phyloP scores from a whole-genome alignment of 83 land plant species.

The Thuja plicata region DNA sequence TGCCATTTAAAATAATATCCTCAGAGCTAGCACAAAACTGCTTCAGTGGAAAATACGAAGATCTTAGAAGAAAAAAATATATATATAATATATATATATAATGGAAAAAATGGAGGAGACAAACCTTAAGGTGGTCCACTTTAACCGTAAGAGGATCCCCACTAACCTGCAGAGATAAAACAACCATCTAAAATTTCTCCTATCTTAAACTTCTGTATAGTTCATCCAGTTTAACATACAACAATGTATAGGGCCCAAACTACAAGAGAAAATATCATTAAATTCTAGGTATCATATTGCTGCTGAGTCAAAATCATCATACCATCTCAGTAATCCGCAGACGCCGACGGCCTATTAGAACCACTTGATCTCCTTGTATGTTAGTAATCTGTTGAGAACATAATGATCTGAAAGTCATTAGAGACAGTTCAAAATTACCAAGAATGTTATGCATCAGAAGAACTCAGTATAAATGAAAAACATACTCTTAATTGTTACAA shows the following conservation, averaged over 20 bases:
- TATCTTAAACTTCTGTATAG: background rate
- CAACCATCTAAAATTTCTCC: background rate
- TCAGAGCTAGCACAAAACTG: background rate
- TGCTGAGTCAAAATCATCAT: constrained; percentile 5
- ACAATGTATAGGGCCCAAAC: background rate
- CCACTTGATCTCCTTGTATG: constrained; percentile 77
- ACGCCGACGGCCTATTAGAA: constrained; percentile 90
- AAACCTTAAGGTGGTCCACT: constrained; percentile 92
- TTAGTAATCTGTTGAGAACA: constrained; percentile 64
- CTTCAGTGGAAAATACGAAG: background rate
- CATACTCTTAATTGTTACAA: background rate
- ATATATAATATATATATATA: too few relatives aligned
- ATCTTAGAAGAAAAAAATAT: background rate
- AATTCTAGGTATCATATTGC: background rate
- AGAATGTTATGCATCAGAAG: background rate
- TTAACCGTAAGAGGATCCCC: constrained; percentile 86
- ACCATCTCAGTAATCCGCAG: constrained; percentile 92
- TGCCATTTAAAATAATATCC: background rate
- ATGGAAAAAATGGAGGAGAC: constrained; percentile 2
- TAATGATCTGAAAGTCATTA: background rate
- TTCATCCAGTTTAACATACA: constrained; percentile 4
- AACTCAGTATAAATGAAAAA: background rate
- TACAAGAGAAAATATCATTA: background rate
- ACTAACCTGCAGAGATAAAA: constrained; percentile 46
- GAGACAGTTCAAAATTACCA: background rate